Conservation (phyloP, 805 yeast species). For the Wickerhamiella domercqiae region DNA sequence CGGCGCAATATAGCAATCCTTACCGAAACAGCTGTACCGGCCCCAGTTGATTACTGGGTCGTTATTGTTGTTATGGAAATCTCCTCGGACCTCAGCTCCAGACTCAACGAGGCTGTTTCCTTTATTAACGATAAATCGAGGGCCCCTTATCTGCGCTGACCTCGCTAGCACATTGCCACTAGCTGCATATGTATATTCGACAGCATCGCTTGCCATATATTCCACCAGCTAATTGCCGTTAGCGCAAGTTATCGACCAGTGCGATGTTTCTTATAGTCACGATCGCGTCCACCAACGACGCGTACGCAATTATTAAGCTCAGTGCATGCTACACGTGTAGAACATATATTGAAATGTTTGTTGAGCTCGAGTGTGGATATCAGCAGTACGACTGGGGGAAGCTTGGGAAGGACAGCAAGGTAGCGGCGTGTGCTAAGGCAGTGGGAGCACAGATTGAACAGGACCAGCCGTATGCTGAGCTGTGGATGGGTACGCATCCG, state of each 20-base stretch:
- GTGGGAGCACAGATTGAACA: slow-evolving; percentile 60
- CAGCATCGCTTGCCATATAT: background rate
- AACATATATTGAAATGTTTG: slow-evolving; percentile 10
- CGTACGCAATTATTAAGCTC: too few species aligned
- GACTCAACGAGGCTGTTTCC: slow-evolving; percentile 24
- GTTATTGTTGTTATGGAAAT: slow-evolving; percentile 17
- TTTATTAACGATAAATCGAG: slow-evolving; percentile 25
- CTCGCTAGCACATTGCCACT: slow-evolving; percentile 22
- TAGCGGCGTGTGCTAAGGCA: slow-evolving; percentile 68
- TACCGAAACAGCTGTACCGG: slow-evolving; percentile 20
- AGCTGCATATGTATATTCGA: background rate
- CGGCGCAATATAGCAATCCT: slow-evolving; percentile 20
- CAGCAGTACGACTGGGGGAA: slow-evolving; percentile 86
- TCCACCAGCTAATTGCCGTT: background rate
- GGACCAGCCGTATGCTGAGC: slow-evolving; percentile 80
- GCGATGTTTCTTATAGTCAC: too few species aligned
- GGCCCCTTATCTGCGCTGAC: slow-evolving; percentile 23
- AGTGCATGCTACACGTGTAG: background rate
- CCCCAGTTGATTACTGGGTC: slow-evolving; percentile 26
- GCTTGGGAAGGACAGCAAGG: slow-evolving; percentile 69
- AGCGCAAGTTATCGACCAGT: background rate
- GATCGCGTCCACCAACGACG: too few species aligned
- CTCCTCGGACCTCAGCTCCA: slow-evolving; percentile 24
- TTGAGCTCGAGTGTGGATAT: slow-evolving; percentile 29
- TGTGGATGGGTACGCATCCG: slow-evolving; percentile 99